Conservation (phyloP, 2,329 filamentous ascomycete genomes). For the Alternaria hordeiaustralica region DNA sequence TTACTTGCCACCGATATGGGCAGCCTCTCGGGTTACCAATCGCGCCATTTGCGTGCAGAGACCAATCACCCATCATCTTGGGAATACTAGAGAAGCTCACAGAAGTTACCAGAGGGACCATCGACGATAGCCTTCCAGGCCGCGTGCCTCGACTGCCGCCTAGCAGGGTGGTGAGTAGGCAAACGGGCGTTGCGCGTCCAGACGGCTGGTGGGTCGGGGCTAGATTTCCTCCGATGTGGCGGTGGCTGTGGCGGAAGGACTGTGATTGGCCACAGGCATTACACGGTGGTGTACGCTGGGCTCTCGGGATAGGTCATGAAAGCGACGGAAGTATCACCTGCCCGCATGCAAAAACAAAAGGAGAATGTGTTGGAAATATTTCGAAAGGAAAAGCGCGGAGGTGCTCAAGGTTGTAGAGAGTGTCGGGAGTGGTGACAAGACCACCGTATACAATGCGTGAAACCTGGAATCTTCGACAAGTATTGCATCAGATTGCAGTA, state of each 20-base stretch:
- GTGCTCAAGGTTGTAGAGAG: neutral
- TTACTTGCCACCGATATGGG: conserved; percentile 29
- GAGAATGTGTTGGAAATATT: conserved; percentile 1
- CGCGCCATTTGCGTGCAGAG: conserved; percentile 2
- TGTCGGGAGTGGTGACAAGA: neutral
- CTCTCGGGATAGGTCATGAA: neutral
- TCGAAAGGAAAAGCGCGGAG: neutral
- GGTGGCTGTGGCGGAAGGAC: conserved; percentile 20
- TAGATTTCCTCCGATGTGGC: conserved; percentile 32
- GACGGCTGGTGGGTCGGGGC: conserved; percentile 17
- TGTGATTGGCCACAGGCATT: conserved; percentile 5
- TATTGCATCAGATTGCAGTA: neutral
- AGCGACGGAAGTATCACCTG: neutral
- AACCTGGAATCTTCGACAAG: neutral
- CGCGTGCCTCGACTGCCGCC: conserved; percentile 21
- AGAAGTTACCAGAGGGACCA: conserved; percentile 34
- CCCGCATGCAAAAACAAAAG: neutral
- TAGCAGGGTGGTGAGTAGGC: conserved; percentile 25
- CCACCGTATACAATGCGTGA: neutral
- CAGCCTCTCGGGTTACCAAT: conserved; percentile 9
- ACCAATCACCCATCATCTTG: conserved; percentile 27
- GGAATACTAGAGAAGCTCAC: conserved; percentile 11
- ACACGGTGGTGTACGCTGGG: neutral
- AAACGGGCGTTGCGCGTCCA: conserved; percentile 36
- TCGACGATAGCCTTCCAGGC: conserved; percentile 23